A percentile compares a stretch with the other conserved stretches of the same genome.
phyloP scores from a whole-genome alignment of 2,329 filamentous ascomycete species.

The Phialophora tarda region DNA sequence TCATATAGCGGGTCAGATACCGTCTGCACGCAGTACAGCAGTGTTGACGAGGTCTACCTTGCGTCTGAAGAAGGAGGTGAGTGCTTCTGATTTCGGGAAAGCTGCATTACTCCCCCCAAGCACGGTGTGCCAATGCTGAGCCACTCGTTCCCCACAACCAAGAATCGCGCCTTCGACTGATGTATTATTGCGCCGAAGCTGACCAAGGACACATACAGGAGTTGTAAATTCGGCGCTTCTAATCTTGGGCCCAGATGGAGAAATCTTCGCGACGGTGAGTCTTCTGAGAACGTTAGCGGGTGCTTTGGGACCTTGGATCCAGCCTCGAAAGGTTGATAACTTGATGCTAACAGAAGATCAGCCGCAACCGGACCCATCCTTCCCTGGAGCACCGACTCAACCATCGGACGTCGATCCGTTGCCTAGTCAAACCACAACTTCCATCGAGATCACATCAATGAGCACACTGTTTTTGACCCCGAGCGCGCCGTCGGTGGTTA shows the following conservation, averaged over 20 bases:
- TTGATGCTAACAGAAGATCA: slow-evolving; percentile 1
- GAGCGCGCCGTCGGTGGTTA: background rate
- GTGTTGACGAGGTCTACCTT: slow-evolving; percentile 19
- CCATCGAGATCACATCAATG: slow-evolving; percentile 6
- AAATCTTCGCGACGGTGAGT: slow-evolving; percentile 30
- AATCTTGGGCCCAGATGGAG: slow-evolving; percentile 29
- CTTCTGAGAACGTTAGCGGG: background rate
- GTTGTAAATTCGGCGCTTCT: slow-evolving; percentile 33
- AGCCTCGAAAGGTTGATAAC: background rate
- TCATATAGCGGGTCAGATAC: slow-evolving; percentile 20
- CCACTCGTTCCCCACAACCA: background rate
- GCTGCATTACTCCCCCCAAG: background rate
- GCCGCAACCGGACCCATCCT: slow-evolving; percentile 25
- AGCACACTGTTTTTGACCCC: background rate
- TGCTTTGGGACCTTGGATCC: background rate
- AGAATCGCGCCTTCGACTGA: background rate
- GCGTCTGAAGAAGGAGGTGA: slow-evolving; percentile 34
- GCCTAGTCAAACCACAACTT: slow-evolving; percentile 21
- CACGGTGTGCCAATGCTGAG: background rate
- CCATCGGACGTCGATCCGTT: slow-evolving; percentile 25
- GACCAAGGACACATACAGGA: slow-evolving; percentile 20
- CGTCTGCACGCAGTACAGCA: slow-evolving; percentile 30
- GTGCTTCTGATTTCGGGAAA: slow-evolving; percentile 6
- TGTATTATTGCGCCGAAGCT: background rate
- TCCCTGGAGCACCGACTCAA: slow-evolving; percentile 32